These are phyloP conservation scores for Aplosporella prunicola DNA, from an alignment of 2,329 filamentous ascomycete species.

Conservation along the genomic window DNA sequence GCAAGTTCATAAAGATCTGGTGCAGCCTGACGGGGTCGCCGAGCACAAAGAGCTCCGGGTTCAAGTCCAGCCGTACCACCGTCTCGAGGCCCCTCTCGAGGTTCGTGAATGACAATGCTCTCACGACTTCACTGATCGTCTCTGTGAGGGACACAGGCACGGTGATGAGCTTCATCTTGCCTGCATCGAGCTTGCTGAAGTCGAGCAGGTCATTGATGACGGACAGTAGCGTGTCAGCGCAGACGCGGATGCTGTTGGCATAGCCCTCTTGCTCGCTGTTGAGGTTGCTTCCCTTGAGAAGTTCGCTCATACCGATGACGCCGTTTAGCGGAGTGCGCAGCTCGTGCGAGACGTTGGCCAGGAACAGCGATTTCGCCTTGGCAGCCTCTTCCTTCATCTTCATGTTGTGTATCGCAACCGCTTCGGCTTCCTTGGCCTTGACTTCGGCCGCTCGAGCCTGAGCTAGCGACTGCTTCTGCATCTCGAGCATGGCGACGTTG, in stretches of 20 bases:
- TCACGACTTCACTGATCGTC: conserved; percentile 55
- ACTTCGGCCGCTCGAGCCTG: conserved; percentile 64
- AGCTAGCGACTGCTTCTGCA: conserved; percentile 64
- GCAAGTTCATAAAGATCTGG: conserved; percentile 61
- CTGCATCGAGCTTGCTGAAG: conserved; percentile 44
- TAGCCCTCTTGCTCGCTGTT: conserved; percentile 52
- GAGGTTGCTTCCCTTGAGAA: conserved; percentile 49
- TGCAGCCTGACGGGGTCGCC: conserved; percentile 43
- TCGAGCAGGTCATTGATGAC: conserved; percentile 47
- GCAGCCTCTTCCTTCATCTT: conserved; percentile 75
- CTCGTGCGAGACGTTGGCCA: conserved; percentile 48
- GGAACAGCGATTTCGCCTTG: conserved; percentile 72
- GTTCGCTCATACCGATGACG: conserved; percentile 50
- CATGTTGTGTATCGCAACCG: conserved; percentile 67
- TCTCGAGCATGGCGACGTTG: conserved; percentile 66
- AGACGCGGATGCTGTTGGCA: conserved; percentile 55
- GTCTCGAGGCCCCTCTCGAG: conserved; percentile 51
- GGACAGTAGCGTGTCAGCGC: conserved; percentile 46
- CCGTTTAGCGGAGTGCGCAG: conserved; percentile 48
- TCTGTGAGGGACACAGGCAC: conserved; percentile 43
- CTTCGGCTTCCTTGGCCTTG: conserved; percentile 68
- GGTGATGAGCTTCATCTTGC: conserved; percentile 52
- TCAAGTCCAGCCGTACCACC: conserved; percentile 46
- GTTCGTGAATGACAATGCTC: conserved; percentile 54
- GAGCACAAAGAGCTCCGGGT: conserved; percentile 44